phyloP scores from a whole-genome alignment of 306 rosid genomes.

The Comarum palustre region DNA sequence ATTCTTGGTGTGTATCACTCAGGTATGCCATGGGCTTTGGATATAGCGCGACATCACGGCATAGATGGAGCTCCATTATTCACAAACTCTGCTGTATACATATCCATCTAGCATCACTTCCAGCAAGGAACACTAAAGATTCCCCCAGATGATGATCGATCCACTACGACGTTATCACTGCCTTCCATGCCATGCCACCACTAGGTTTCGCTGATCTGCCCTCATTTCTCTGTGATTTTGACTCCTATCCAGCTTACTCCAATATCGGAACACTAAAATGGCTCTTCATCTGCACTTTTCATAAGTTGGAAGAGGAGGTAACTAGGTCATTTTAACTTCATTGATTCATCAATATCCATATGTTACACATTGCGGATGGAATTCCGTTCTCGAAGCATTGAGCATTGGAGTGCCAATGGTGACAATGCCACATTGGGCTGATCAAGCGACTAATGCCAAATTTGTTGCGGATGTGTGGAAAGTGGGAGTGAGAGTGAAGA shows the following conservation, averaged over 20 bases:
- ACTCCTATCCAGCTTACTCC: neutral
- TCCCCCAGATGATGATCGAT: constrained; percentile 14
- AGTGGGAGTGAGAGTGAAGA: constrained; percentile 21
- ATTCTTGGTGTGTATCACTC: constrained; percentile 27
- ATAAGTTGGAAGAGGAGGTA: constrained; percentile 18
- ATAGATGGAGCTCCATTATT: constrained; percentile 29
- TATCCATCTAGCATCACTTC: constrained; percentile 28
- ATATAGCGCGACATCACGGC: constrained; percentile 22
- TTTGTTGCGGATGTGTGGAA: constrained; percentile 25
- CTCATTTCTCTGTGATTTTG: neutral
- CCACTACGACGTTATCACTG: neutral
- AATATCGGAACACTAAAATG: constrained; percentile 12
- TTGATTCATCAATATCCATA: neutral
- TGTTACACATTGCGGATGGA: constrained; percentile 34
- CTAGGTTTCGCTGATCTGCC: neutral
- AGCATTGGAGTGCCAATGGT: constrained; percentile 31
- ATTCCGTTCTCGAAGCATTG: constrained; percentile 28
- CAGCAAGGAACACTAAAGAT: constrained; percentile 40
- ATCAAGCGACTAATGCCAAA: constrained; percentile 27
- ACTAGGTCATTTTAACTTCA: neutral
- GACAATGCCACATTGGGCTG: constrained; percentile 25
- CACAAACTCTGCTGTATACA: constrained; percentile 21
- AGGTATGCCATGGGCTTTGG: constrained; percentile 27
- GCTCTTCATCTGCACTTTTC: constrained; percentile 6
- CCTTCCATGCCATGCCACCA: constrained; percentile 5